Conservation (phyloP, 805 yeast species). For the Cyberlindnera bimundalis region DNA sequence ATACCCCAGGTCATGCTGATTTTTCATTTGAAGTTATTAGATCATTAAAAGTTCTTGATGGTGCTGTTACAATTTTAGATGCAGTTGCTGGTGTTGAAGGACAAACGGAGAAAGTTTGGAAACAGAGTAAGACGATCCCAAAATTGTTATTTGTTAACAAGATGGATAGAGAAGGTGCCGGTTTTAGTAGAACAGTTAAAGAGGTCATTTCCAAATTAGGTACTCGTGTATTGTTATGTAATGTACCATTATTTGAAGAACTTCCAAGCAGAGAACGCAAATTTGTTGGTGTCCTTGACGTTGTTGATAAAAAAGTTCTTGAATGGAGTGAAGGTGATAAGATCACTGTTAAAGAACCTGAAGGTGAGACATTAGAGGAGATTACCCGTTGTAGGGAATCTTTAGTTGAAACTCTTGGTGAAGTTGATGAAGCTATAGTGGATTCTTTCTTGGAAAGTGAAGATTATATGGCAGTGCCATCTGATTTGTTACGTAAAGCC, state of each 20-base stretch:
- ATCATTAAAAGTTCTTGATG: conserved; percentile 87
- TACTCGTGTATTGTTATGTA: conserved; percentile 71
- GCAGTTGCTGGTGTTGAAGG: conserved; percentile 98
- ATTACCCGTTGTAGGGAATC: conserved; percentile 62
- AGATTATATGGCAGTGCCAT: conserved; percentile 64
- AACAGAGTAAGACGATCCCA: conserved; percentile 78
- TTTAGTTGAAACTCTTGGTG: conserved; percentile 79
- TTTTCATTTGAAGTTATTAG: conserved; percentile 92
- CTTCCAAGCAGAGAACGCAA: conserved; percentile 34
- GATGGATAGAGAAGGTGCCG: conserved; percentile 97
- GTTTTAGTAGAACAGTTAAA: conserved; percentile 83
- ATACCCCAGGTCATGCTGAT: conserved; percentile 98
- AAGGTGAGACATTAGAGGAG: conserved; percentile 42
- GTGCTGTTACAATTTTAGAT: conserved; percentile 89
- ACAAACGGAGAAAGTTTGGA: conserved; percentile 97
- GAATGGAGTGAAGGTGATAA: conserved; percentile 46
- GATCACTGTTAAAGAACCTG: conserved; percentile 45
- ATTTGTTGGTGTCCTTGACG: conserved; percentile 75
- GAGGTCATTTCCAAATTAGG: conserved; percentile 75
- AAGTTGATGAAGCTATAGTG: conserved; percentile 72
- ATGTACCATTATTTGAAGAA: conserved; percentile 66
- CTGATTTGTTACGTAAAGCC: conserved; percentile 50
- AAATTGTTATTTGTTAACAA: conserved; percentile 80
- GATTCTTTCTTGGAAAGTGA: conserved; percentile 75
- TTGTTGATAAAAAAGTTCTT: conserved; percentile 58